These are phyloP conservation scores for Xeromyces bisporus DNA, from an alignment of 495 filamentous ascomycete genomes.

Conservation along the genomic window DNA sequence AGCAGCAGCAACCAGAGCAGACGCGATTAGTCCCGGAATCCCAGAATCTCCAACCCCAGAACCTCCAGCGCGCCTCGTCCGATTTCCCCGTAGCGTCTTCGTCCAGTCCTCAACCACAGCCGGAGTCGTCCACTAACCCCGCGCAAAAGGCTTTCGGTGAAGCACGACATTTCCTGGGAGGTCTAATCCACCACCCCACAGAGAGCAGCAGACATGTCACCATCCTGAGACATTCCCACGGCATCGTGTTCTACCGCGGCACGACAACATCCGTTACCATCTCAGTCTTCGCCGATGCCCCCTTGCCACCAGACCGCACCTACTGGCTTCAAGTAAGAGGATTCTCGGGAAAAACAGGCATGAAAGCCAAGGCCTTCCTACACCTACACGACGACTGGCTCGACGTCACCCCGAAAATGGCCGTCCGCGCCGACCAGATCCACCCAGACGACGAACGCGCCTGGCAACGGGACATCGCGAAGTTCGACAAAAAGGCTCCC, in stretches of 20 bases:
- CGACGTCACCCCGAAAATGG: conserved; percentile 41
- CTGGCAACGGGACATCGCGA: conserved; percentile 49
- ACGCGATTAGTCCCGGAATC: no score
- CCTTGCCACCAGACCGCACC: conserved; percentile 38
- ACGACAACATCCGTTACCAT: conserved; percentile 42
- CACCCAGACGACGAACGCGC: conserved; percentile 36
- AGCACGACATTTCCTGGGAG: conserved; percentile 44
- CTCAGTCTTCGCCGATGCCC: conserved; percentile 41
- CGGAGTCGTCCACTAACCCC: conserved; percentile 4
- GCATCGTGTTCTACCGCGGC: conserved; percentile 46
- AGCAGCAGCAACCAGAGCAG: no score
- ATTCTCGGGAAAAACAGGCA: conserved; percentile 50
- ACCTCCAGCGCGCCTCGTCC: not conserved
- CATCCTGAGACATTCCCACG: conserved; percentile 47
- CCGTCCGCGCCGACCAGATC: conserved; percentile 27
- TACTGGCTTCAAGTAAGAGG: conserved; percentile 51
- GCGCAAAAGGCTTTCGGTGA: conserved; percentile 33
- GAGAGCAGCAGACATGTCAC: conserved; percentile 50
- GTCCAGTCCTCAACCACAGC: not conserved
- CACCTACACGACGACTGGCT: conserved; percentile 41
- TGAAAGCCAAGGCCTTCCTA: conserved; percentile 44
- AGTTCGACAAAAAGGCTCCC: conserved; percentile 34
- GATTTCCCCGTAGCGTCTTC: not conserved
- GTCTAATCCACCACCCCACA: conserved; percentile 42
- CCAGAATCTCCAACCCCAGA: no score